phyloP scores from a whole-genome alignment of 495 filamentous ascomycete genomes.

The Aspergillus nidulans region DNA sequence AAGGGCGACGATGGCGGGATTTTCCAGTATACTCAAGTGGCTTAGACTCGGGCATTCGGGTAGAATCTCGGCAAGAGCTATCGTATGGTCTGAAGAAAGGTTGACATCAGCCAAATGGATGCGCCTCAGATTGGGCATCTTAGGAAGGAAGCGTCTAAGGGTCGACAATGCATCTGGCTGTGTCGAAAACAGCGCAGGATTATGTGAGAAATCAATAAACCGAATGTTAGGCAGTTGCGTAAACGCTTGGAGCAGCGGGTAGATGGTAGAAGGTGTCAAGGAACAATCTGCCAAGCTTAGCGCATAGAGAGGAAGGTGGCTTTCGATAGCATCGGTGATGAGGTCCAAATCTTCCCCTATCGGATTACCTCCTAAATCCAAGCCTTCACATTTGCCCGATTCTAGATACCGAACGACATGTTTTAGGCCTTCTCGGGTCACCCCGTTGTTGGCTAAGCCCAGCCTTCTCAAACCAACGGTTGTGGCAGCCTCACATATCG shows the following conservation, averaged over 20 bases:
- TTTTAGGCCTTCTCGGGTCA: conserved; percentile 67
- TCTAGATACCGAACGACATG: conserved; percentile 72
- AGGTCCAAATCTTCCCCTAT: conserved; percentile 64
- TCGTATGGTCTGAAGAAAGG: conserved; percentile 78
- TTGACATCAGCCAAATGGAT: conserved; percentile 87
- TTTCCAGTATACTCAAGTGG: conserved; percentile 85
- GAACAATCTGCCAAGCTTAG: conserved; percentile 86
- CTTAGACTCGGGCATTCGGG: conserved; percentile 79
- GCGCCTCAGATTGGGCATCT: conserved; percentile 73
- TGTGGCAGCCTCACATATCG: conserved; percentile 69
- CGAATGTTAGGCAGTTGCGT: conserved; percentile 68
- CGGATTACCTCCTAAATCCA: conserved; percentile 93
- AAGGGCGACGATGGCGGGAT: conserved; percentile 63
- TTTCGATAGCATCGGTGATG: conserved; percentile 59
- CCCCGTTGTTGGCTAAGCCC: conserved; percentile 73
- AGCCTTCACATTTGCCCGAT: conserved; percentile 72
- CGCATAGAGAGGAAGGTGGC: conserved; percentile 65
- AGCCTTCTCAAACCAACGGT: conserved; percentile 71
- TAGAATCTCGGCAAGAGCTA: conserved; percentile 82
- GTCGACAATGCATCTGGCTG: conserved; percentile 70
- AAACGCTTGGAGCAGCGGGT: conserved; percentile 70
- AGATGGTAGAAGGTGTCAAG: conserved; percentile 65
- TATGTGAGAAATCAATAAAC: conserved; percentile 89
- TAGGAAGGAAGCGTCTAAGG: conserved; percentile 79
- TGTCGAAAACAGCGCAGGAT: conserved; percentile 70